These are phyloP conservation scores for Geoglossum cookeanum DNA, from an alignment of 2,329 filamentous ascomycete species.

Conservation along the genomic window DNA sequence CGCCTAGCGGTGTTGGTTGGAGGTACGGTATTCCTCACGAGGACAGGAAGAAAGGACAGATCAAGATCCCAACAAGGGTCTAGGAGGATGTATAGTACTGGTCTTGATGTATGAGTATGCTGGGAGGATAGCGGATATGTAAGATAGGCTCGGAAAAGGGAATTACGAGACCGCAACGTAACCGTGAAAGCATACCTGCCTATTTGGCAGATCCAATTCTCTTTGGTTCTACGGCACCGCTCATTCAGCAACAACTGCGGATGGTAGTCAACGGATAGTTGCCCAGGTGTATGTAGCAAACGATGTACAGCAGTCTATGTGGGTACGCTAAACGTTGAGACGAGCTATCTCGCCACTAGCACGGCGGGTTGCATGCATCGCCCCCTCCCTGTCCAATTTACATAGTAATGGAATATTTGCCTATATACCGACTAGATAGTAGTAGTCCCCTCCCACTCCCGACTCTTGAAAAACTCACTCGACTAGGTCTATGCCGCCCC, in stretches of 20 bases:
- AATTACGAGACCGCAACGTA: background rate
- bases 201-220: background rate
- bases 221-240: background rate
- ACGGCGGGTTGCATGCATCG: too few relatives aligned
- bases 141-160: background rate
- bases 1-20: slow-evolving; percentile 35
- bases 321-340: too few relatives aligned
- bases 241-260: background rate
- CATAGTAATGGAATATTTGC: too few relatives aligned
- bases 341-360: too few relatives aligned
- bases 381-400: too few relatives aligned
- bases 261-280: too few relatives aligned
- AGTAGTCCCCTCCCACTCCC: background rate
- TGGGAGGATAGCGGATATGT: background rate
- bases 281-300: too few relatives aligned
- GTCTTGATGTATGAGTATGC: background rate
- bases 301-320: too few relatives aligned
- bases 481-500: background rate
- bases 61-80: slow-evolving; percentile 49
- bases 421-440: too few relatives aligned
- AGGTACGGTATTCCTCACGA: slow-evolving; percentile 43
- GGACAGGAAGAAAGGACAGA: slow-evolving; percentile 41
- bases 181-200: background rate
- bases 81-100: background rate
- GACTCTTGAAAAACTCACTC: too few relatives aligned